phyloP scores from a whole-genome alignment of 805 yeast species.

The Tetrapisispora arboricola region DNA sequence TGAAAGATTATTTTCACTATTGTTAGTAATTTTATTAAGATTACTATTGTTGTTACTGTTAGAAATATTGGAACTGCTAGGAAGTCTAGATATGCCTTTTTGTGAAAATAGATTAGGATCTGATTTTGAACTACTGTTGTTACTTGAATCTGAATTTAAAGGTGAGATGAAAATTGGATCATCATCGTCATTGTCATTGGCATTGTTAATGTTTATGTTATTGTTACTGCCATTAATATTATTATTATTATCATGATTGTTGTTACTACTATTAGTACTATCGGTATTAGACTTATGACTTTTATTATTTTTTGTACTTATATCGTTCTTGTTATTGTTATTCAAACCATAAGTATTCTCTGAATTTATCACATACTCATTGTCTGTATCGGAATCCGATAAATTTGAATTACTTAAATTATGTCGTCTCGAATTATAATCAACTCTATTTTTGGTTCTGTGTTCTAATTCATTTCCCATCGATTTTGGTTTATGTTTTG shows the following conservation, averaged over 20 bases:
- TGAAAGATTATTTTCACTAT: too few relatives aligned
- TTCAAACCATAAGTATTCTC: too few relatives aligned
- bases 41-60: neutral
- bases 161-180: neutral
- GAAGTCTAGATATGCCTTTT: neutral
- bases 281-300: too few relatives aligned
- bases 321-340: too few relatives aligned
- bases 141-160: neutral
- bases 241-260: too few relatives aligned
- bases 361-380: too few relatives aligned
- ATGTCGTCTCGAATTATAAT: neutral
- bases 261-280: too few relatives aligned
- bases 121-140: neutral
- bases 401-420: neutral
- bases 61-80: neutral
- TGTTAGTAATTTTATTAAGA: too few relatives aligned
- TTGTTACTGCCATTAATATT: too few relatives aligned
- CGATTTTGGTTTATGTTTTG: neutral
- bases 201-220: too few relatives aligned
- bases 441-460: neutral
- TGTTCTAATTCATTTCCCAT: neutral
- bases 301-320: too few relatives aligned
- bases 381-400: neutral
- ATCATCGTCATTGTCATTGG: neutral
- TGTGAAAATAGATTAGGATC: neutral